Conservation (phyloP, 139 green algal species). For the Chloropicon primus region DNA sequence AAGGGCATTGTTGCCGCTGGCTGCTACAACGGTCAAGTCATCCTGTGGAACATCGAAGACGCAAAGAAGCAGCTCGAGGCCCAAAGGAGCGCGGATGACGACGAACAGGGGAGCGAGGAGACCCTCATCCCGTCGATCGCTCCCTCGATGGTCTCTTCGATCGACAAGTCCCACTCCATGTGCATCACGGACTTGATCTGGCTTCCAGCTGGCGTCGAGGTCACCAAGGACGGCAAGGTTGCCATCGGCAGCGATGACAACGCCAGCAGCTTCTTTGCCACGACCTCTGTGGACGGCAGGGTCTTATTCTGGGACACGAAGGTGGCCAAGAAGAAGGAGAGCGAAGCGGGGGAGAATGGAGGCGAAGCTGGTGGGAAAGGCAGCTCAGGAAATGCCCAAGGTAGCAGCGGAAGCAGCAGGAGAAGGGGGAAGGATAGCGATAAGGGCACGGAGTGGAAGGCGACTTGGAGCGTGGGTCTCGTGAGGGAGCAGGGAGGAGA, state of each 20-base stretch:
- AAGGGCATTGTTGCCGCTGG: slow-evolving; percentile 55
- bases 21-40: slow-evolving; percentile 56
- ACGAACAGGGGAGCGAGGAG: background rate
- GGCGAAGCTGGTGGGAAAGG: slow-evolving; percentile 3
- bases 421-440: background rate
- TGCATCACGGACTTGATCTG: slow-evolving; percentile 59
- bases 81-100: background rate
- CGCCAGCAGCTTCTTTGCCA: slow-evolving; percentile 57
- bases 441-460: background rate
- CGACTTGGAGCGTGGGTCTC: background rate
- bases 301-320: slow-evolving; percentile 74
- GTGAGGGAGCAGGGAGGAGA: background rate
- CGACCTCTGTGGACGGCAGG: slow-evolving; percentile 37
- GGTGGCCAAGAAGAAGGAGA: slow-evolving; percentile 33
- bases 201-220: slow-evolving; percentile 47
- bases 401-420: background rate
- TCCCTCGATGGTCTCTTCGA: background rate
- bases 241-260: background rate
- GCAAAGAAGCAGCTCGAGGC: slow-evolving; percentile 4
- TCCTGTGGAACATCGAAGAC: slow-evolving; percentile 26
- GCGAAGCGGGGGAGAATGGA: slow-evolving; percentile 17
- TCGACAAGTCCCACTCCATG: slow-evolving; percentile 31
- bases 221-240: slow-evolving; percentile 24
- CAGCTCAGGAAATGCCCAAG: background rate
- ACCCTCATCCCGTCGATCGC: background rate